Base-by-base conservation (phyloP, 225 moss, liverwort and hornwort species). In the Lunularia cruciata region DNA sequence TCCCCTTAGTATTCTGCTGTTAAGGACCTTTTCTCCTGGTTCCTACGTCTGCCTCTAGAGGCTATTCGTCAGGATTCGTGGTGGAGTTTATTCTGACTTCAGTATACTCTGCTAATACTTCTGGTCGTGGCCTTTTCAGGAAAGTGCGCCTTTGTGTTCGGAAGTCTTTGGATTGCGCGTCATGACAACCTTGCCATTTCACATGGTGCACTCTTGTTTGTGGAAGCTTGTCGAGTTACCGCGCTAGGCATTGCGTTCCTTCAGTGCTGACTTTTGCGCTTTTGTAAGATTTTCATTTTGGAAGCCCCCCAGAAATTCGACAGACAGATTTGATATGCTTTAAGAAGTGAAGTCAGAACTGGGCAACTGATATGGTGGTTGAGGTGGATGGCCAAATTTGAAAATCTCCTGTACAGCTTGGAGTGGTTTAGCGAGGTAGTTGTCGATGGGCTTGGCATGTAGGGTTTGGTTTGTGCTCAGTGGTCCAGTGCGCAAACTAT, bases 61-160 rank as follows among this genome's bases (percentile, higher is more conserved):
- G n/a, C n/a, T n/a, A n/a, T n/a, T n/a, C n/a, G n/a, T n/a, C n/a
- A n/a, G n/a, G n/a, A n/a, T n/a, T n/a, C n/a, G n/a, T n/a, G n/a
- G n/a, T n/a, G n/a, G n/a, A n/a, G n/a, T n/a, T n/a, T n/a, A n/a
- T n/a, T n/a, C n/a, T n/a, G 8, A 35, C 20, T 38, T 61, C 25
- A 13, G n/a, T 43, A 43, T 16, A 23, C 39, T 14, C 4, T 20
- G 37, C 37, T 26, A 8, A 20, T 14, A 12, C 14, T 47, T n/a
- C n/a, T 35, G 34, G 19, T 10, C 31, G 14, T 46, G 35, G 36
- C 6, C 49, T 35, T 42, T 65, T 48, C 79, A 85, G 85, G 79
- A 85, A 78, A 73, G 85, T 85, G 36, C 76, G 85, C 62, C 77
- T 78, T 2, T 85, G 82, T 35, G 85, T 85, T 32, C 85, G 85